Conservation (phyloP, 176 grass and related monocot genomes). For the sorghum (Sorghum bicolor) region DNA sequence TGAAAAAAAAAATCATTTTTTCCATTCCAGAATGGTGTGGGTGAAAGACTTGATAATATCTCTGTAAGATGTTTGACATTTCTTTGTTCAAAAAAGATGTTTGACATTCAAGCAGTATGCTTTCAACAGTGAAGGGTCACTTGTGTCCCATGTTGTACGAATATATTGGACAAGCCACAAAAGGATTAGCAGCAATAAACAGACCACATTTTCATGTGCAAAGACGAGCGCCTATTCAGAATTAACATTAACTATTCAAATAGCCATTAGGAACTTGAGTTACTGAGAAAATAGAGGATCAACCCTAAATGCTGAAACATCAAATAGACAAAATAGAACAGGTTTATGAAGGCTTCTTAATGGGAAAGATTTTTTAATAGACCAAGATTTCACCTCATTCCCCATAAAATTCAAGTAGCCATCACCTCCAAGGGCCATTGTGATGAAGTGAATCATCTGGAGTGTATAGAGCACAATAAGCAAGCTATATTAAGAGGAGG, state of each 20-base stretch:
- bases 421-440: slow-evolving; percentile 92
- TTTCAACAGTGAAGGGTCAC: neutral
- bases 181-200: slow-evolving; percentile 8
- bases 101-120: neutral
- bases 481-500: neutral
- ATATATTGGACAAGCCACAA: neutral
- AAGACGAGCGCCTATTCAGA: neutral
- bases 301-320: neutral
- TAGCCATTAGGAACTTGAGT: neutral
- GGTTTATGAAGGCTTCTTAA: neutral
- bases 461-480: slow-evolving; percentile 24
- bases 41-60: neutral
- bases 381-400: slow-evolving; percentile 67
- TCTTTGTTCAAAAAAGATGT: too few relatives aligned
- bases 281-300: slow-evolving; percentile 22
- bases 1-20: neutral
- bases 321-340: neutral
- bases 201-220: neutral
- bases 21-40: neutral
- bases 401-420: slow-evolving; percentile 99
- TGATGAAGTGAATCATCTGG: slow-evolving; percentile 98
- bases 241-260: slow-evolving; percentile 5
- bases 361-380: neutral
- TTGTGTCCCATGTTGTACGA: neutral
- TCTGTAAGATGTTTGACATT: slow-evolving; percentile 1